Conservation (phyloP, 805 yeast species). For the Pichia californica region DNA sequence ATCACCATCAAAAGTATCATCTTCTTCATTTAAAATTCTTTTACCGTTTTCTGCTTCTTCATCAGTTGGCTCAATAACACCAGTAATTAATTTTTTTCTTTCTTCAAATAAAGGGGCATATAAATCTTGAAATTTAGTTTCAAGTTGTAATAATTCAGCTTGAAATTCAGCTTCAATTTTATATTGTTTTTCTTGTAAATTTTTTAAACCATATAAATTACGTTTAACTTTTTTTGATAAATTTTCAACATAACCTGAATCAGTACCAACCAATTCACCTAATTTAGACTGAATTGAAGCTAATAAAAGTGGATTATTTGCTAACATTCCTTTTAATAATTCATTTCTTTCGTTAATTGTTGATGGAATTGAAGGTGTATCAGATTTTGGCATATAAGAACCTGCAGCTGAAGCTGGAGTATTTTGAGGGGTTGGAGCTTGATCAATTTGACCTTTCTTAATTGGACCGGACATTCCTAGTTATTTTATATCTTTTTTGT, state of each 20-base stretch:
- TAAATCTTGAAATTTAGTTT: conserved; percentile 65
- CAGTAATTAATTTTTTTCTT: conserved; percentile 67
- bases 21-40: conserved; percentile 48
- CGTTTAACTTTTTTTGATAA: conserved; percentile 69
- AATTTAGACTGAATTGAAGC: conserved; percentile 87
- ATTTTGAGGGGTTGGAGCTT: conserved; percentile 97
- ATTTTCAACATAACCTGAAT: conserved; percentile 76
- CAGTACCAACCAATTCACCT: conserved; percentile 76
- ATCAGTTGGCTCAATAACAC: conserved; percentile 67
- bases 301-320: conserved; percentile 67
- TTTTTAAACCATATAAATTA: conserved; percentile 76
- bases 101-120: conserved; percentile 72
- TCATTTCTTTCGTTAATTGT: conserved; percentile 70
- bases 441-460: conserved; percentile 4
- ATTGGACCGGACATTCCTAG: background rate
- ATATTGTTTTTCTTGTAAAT: conserved; percentile 73
- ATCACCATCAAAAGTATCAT: conserved; percentile 35
- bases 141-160: conserved; percentile 78
- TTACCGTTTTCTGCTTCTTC: conserved; percentile 79
- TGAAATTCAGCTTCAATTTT: conserved; percentile 87
- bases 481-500: no score
- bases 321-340: conserved; percentile 35
- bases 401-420: conserved; percentile 87
- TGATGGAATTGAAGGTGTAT: conserved; percentile 51
- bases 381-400: conserved; percentile 54